A percentile compares a stretch with the other conserved stretches of the same genome.
Evolutionary conservation across 2,329 filamentous ascomycete species (phyloP).

Genomic region (Macrophomina tecta): DNA sequence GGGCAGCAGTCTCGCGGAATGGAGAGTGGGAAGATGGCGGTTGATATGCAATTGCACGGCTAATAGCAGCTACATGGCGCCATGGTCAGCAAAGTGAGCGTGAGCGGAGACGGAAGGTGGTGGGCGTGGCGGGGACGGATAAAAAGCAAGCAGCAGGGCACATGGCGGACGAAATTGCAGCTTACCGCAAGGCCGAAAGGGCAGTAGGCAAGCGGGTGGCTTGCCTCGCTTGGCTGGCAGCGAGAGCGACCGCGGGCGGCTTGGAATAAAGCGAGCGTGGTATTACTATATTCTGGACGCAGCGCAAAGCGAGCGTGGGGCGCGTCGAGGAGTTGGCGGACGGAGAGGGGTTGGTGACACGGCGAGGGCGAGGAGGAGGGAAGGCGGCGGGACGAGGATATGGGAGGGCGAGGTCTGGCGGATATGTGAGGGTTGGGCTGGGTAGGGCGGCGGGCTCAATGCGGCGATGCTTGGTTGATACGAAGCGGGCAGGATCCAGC

Average conservation of each 20-base stretch:
- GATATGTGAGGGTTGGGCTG: slow-evolving; percentile 4
- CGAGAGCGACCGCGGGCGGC: neutral
- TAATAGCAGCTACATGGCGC: slow-evolving; percentile 17
- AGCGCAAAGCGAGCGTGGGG: slow-evolving; percentile 15
- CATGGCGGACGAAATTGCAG: neutral
- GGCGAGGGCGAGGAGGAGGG: neutral
- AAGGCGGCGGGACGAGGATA: neutral
- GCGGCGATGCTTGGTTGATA: slow-evolving; percentile 17
- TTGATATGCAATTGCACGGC: slow-evolving; percentile 10
- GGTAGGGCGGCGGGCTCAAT: neutral
- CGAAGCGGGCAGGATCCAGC: slow-evolving; percentile 21
- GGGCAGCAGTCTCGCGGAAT: neutral
- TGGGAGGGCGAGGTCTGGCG: neutral
- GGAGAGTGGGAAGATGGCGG: neutral
- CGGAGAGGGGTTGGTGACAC: neutral
- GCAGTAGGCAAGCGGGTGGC: slow-evolving; percentile 17
- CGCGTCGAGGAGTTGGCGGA: neutral
- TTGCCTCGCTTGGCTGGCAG: slow-evolving; percentile 12
- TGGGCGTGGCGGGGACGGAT: neutral
- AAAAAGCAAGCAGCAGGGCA: neutral
- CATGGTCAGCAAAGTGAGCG: neutral
- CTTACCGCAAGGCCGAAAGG: neutral
- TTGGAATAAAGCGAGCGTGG: slow-evolving; percentile 13
- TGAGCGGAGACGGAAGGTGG: slow-evolving; percentile 2
- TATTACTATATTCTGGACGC: slow-evolving; percentile 5